Base-by-base conservation (phyloP, 192 early-diverging fungal species). In the Backusella tuberculispora region DNA sequence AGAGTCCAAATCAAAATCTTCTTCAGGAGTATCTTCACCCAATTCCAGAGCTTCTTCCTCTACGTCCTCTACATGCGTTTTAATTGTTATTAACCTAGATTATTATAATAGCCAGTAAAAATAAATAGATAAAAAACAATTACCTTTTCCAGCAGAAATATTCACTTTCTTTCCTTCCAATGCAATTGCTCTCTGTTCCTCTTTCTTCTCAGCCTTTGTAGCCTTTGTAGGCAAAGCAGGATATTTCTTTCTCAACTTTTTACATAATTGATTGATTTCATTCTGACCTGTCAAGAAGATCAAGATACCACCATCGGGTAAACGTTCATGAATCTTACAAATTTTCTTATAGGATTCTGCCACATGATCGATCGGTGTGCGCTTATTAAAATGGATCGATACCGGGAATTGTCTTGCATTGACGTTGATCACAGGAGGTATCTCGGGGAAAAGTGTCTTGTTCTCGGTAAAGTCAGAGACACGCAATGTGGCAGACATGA, bases 401-500 rank as follows among this genome's bases (percentile, higher is more conserved):
- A 96, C 94, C 46, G 95, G 91, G 83, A 90, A 94, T 85, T 97
- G 97, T 72, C 97, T 87, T 1, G 95, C 94, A 76, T 97, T 93
- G 5, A 98, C 95, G 48, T 92, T 95, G 9, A 98, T 89, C 2
- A 98, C 93, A 6, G 96, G 97, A 29, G 96, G 97, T 24, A 85
- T 76, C 2, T 48, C 56, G 0, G 50, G 65, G 79, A 98, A 98
- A 24, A 99, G 84, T 4, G 87, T 82, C 37, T 81, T 80, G 83
- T 98, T 99, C 69, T 86, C 84, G 41, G 92, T 95, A 81, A 99
- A 98, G 80, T 99, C 98, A 74, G 96, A 92, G 0, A 99, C 95
- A n/a, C 95, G 89, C 72, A 99, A 83, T 0, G 98, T 99, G 50
- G 98, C 98, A 68, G 92, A 94, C 98, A 99, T 99, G 74, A 99